Evolutionary conservation across 148 eudicot genomes (phyloP).

Genomic region (Amaranthus palmeri): DNA sequence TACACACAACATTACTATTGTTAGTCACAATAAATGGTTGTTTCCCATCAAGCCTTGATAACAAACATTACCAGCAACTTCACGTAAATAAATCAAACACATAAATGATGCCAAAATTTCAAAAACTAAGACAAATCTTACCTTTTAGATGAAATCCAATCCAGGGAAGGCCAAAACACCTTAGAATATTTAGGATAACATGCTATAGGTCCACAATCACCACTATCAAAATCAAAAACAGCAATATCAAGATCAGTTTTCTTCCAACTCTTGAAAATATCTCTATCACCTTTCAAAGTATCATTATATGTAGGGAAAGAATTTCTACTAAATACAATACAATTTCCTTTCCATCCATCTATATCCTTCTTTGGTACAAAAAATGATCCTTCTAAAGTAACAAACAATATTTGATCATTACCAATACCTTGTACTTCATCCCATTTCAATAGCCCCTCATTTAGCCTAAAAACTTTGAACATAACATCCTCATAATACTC

Average conservation of each 20-base stretch:
- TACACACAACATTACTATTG: too few species aligned
- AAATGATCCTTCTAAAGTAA: background rate
- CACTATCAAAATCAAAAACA: background rate
- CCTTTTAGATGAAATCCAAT: background rate
- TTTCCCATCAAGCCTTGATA: too few species aligned
- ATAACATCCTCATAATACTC: background rate
- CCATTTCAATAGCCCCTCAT: background rate
- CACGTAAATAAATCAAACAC: background rate
- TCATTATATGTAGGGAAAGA: constrained; percentile 1
- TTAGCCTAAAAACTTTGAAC: background rate
- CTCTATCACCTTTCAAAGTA: background rate
- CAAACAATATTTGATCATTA: constrained; percentile 6
- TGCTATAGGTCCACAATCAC: background rate
- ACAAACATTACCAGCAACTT: too few species aligned
- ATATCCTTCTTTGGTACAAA: constrained; percentile 1
- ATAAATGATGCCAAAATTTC: background rate
- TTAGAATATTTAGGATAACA: background rate
- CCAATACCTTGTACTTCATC: background rate
- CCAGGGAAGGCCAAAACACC: constrained; percentile 4
- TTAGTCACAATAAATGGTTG: too few species aligned
- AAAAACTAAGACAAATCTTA: background rate
- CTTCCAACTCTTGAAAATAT: background rate
- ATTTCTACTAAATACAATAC: background rate
- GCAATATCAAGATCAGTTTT: background rate
- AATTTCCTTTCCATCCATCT: background rate